Percentiles rank a stretch among this genome's conserved stretches.
Evolutionary conservation across 2,329 filamentous ascomycete genomes (phyloP).

Genomic region (Alternaria solani): DNA sequence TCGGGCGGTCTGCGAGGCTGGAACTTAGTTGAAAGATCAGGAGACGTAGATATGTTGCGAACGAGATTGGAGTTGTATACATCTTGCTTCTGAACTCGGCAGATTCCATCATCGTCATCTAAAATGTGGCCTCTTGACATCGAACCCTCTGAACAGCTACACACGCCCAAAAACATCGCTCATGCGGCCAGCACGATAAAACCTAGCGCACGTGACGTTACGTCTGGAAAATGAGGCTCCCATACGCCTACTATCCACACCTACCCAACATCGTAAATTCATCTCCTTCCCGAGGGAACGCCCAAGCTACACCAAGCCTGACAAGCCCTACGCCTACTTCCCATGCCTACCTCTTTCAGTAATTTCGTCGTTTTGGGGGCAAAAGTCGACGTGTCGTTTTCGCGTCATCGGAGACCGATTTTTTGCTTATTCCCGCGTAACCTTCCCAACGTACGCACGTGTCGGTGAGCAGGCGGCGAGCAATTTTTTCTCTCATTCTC

Average conservation of each 20-base stretch:
- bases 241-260: conserved; percentile 19
- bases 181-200: neutral
- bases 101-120: neutral
- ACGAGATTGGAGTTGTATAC: neutral
- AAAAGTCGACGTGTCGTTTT: neutral
- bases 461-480: neutral
- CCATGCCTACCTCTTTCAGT: conserved; percentile 11
- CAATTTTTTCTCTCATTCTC: neutral
- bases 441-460: neutral
- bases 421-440: conserved; percentile 7
- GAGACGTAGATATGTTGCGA: neutral
- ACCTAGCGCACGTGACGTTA: neutral
- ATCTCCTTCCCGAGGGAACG: neutral
- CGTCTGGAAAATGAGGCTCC: conserved; percentile 11
- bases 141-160: neutral
- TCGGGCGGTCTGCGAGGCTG: neutral
- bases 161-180: neutral
- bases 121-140: too few species aligned
- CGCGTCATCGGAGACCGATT: neutral
- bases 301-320: conserved; percentile 10
- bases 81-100: neutral
- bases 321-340: conserved; percentile 18
- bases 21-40: neutral
- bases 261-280: conserved; percentile 12
- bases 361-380: neutral